phyloP scores from a whole-genome alignment of 148 eudicot genomes.

The Nyssa sinensis region DNA sequence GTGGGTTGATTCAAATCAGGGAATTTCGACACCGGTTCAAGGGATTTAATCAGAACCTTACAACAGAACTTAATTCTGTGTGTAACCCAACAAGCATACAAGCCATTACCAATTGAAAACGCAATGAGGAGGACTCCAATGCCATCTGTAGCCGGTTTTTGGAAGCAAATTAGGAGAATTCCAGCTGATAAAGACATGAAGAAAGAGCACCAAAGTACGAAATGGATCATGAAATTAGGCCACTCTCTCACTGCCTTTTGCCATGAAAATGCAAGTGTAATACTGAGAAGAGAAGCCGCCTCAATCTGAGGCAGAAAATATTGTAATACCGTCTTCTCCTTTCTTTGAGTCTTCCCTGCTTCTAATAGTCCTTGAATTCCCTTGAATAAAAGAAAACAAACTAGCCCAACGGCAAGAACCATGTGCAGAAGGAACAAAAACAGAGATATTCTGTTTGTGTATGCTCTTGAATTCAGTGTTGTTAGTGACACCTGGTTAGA shows the following conservation, averaged over 20 bases:
- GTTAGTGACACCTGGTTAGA: constrained; percentile 44
- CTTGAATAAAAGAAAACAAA: constrained; percentile 66
- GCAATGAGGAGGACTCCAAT: constrained; percentile 64
- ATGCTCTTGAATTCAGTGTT: constrained; percentile 65
- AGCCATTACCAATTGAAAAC: constrained; percentile 80
- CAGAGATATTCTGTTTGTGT: constrained; percentile 79
- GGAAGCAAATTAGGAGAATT: constrained; percentile 86
- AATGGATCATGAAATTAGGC: constrained; percentile 82
- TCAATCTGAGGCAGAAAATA: constrained; percentile 83
- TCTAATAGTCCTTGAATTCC: constrained; percentile 62
- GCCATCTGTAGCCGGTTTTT: constrained; percentile 65
- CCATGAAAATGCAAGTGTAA: constrained; percentile 79
- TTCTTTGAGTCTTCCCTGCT: constrained; percentile 34
- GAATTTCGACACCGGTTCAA: constrained; percentile 77
- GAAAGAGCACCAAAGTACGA: constrained; percentile 85
- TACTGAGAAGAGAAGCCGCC: constrained; percentile 74
- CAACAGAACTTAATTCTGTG: constrained; percentile 62
- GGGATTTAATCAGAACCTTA: constrained; percentile 64
- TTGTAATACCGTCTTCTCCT: constrained; percentile 47
- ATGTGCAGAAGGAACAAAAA: constrained; percentile 62
- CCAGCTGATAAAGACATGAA: constrained; percentile 70
- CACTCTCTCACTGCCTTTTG: constrained; percentile 74
- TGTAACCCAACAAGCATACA: constrained; percentile 92
- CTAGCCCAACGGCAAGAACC: constrained; percentile 56
- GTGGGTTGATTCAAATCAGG: constrained; percentile 70